Base-by-base conservation (phyloP, 2,329 filamentous ascomycete genomes). In the Tolypocladium paradoxum region DNA sequence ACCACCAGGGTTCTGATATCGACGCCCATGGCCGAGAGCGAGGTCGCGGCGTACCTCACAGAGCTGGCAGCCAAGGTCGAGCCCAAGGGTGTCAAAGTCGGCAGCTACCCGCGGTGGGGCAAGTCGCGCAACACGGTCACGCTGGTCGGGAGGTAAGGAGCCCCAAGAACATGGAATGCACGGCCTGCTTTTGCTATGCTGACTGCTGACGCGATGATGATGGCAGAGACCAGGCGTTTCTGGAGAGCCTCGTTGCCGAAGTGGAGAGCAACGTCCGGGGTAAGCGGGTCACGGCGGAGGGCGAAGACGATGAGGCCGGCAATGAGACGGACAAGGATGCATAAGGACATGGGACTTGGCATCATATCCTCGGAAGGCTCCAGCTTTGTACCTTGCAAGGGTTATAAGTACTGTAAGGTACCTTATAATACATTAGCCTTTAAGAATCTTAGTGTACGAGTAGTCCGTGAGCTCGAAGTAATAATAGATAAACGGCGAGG, bases 41-140 rank as follows among this genome's bases (percentile, higher is more conserved):
- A 79, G 20, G 83, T 96, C 34, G 92, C 93, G 14, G 81, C 77
- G 20, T 96, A 88, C 66, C 74, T 99, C 63, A 92, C 90, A 1
- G 79, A 88, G 58, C 73, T 97, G 57, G 88, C 91, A 5, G 78
- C 74, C 31, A 82, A 82, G 67, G 87, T 91, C 24, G 85, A 83
- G 66, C 73, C 82, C 1, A 83, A 80, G 63, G 90, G 90, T 3
- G 79, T 97, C 63, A 97, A 97, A 73, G 90, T 97, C 18, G 93
- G 93, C 48, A 95, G 89, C 69, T 97, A 99, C 70, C 93, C 93
- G 36, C 77, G 90, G 53, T 96, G 91, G 90, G 89, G 87, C 6
- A 92, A 89, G 76, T 82, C 83, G 63, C 78, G 78, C 57, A 97
- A 97, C 69, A 93, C 90, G 0, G 90, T 97, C 48, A 96, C 92